Evolutionary conservation across 2,329 filamentous ascomycete genomes (phyloP), one percentile per base, ranked within the genome.

Genomic region (Verticillium zaregamsianum): DNA sequence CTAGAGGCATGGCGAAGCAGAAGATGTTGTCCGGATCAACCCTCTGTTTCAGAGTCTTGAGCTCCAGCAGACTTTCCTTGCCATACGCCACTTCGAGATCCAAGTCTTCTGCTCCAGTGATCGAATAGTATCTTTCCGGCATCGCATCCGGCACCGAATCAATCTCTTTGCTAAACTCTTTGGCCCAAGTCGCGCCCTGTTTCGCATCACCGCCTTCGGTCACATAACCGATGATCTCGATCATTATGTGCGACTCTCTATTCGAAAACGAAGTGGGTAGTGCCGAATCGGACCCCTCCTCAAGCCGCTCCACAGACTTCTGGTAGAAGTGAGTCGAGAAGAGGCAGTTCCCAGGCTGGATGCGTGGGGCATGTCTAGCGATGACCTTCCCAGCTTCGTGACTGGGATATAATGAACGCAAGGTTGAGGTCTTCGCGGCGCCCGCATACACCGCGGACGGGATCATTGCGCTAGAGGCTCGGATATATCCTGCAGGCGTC

Each of bases 181-280:
- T 57, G 0, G 66, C 66, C 71, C 73, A 75, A 23, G 69, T 62
- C 3, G 66, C 62, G 20, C 66, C 63, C 20, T 65, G 66, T 5
- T 64, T 59, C 52, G 69, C 65, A 0, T 70, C 68, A 11, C 71
- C 68, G 15, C 62, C 61, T 2, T 66, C 64, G 8, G 59, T 52
- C 5, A 69, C 66, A 31, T 66, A 66, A 0, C 71, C 65, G 1
- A 78, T 45, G 28, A 77, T 67, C 64, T 78, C 74, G 6, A 78
- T n/a, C 64, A 76, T 68, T 56, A 71, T 69, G 62, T 78, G 75
- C 14, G 72, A 68, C 1, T 67, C 62, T 31, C 73, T 64, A 8
- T 68, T 61, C 23, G 68, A 67, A 57, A 75, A 73, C 2, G 77
- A 68, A 0, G 4, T 68, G 28, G 28, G 28, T 5, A 28, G 28